Evolutionary conservation across 148 eudicot species (phyloP).

Genomic region (Cornus kousa): DNA sequence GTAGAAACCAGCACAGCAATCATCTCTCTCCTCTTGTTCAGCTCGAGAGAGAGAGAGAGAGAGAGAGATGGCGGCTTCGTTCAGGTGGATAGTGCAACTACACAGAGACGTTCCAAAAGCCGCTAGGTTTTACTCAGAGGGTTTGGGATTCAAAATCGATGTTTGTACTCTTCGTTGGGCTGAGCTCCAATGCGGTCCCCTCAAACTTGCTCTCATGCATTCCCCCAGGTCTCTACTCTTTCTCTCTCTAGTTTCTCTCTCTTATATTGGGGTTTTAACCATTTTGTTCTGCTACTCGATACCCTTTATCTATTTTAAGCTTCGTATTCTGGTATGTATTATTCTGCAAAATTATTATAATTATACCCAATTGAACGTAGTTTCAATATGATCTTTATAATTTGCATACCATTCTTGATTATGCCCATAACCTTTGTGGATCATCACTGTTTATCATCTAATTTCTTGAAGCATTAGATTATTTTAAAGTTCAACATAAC

Average conservation of each 20-base stretch:
- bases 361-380: too few relatives aligned
- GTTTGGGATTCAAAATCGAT: constrained; percentile 66
- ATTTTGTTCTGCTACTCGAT: neutral
- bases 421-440: neutral
- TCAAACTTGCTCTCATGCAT: constrained; percentile 83
- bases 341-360: too few relatives aligned
- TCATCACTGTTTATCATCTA: too few relatives aligned
- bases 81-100: constrained; percentile 83
- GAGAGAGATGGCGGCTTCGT: constrained; percentile 46
- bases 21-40: neutral
- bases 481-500: too few relatives aligned
- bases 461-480: neutral
- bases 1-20: neutral
- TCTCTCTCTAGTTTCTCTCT: constrained; percentile 5
- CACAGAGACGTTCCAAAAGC: constrained; percentile 98
- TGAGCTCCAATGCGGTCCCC: constrained; percentile 74
- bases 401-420: too few relatives aligned
- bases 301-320: neutral
- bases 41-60: constrained; percentile 1
- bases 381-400: too few relatives aligned
- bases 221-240: constrained; percentile 45
- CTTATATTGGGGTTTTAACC: neutral
- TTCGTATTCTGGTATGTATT: too few relatives aligned
- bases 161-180: constrained; percentile 98
- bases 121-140: constrained; percentile 77